These are phyloP conservation scores for Eleusine indica DNA, from an alignment of 176 grass and related monocot species.

Conservation along the genomic window DNA sequence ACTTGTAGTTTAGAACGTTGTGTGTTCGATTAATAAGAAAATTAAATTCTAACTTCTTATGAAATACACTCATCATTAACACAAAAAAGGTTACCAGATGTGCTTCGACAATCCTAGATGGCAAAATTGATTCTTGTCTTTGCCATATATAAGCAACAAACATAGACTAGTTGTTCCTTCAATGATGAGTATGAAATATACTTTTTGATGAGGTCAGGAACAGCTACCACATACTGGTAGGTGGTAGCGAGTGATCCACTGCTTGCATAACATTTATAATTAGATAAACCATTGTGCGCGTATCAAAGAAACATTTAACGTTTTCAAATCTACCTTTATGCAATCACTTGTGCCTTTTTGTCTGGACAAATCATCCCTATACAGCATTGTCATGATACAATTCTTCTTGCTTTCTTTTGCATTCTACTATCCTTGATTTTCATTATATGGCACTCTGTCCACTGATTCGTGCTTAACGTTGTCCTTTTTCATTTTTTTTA, in stretches of 20 bases:
- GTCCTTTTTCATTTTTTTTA: conserved; percentile 22
- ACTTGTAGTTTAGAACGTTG: conserved; percentile 25
- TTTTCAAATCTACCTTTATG: conserved; percentile 22
- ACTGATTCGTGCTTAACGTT: conserved; percentile 35
- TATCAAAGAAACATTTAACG: conserved; percentile 17
- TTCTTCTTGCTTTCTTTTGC: conserved; percentile 13
- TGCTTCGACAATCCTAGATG: not conserved
- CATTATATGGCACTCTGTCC: conserved; percentile 28
- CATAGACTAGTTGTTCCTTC: not conserved
- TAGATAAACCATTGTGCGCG: conserved; percentile 18
- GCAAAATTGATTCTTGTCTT: not conserved
- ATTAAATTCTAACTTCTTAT: not conserved
- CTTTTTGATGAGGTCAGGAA: conserved; percentile 12
- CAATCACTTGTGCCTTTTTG: not conserved
- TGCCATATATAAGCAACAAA: not conserved
- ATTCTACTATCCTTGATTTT: not conserved
- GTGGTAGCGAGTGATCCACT: not conserved
- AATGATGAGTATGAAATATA: conserved; percentile 6
- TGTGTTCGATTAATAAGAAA: conserved; percentile 12
- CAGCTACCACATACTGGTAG: not conserved
- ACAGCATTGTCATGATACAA: conserved; percentile 15
- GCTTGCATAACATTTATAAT: conserved; percentile 19
- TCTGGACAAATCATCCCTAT: conserved; percentile 16
- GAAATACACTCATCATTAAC: conserved; percentile 20
- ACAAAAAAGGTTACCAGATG: not conserved